Evolutionary conservation across 345 rosid species (phyloP).

Genomic region (Mangifera indica): DNA sequence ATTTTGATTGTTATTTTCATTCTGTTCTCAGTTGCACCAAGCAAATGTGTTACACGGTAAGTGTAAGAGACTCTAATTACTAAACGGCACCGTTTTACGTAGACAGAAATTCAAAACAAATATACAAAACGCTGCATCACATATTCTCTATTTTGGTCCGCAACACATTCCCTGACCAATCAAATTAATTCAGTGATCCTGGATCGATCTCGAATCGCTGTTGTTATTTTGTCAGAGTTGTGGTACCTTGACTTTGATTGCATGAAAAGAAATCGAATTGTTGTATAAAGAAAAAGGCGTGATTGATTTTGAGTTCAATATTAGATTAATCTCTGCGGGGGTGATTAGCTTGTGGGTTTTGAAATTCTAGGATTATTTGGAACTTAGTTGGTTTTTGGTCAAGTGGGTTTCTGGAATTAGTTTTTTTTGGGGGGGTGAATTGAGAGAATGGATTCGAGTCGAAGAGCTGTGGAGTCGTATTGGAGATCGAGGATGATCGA

Average conservation of each 20-base stretch:
- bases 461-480: conserved; percentile 98
- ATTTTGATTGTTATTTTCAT: too few relatives aligned
- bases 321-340: neutral
- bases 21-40: too few relatives aligned
- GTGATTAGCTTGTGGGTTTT: neutral
- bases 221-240: neutral
- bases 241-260: neutral
- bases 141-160: too few relatives aligned
- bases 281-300: neutral
- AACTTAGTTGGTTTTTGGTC: neutral
- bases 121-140: too few relatives aligned
- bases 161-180: neutral
- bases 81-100: too few relatives aligned
- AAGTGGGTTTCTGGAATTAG: conserved; percentile 1
- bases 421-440: neutral
- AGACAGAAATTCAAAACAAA: too few relatives aligned
- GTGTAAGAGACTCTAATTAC: too few relatives aligned
- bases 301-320: neutral
- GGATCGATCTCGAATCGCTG: neutral
- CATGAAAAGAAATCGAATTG: neutral
- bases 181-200: neutral
- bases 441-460: conserved; percentile 82
- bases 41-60: too few relatives aligned
- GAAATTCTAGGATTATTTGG: neutral
- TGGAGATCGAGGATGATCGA: conserved; percentile 97